Conservation (phyloP, 2,329 filamentous ascomycete genomes). For the Alternaria arbusti region DNA sequence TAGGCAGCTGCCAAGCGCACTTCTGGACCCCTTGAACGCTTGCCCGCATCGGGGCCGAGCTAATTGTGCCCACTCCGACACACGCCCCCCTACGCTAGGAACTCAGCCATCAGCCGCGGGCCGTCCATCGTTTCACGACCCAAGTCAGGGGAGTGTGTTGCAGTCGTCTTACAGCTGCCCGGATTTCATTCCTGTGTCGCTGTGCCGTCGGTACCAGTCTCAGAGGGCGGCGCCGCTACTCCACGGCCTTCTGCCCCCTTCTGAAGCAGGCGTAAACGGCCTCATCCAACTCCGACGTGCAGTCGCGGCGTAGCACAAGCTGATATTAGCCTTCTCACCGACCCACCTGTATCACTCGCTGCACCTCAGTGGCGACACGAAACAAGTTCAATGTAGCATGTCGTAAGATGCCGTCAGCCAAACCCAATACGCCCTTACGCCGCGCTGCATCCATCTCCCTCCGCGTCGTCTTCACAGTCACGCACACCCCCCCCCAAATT, state of each 20-base stretch:
- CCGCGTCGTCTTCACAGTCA: constrained; percentile 21
- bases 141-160: constrained; percentile 23
- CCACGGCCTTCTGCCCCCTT: neutral
- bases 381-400: constrained; percentile 30
- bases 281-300: constrained; percentile 16
- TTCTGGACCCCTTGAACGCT: constrained; percentile 25
- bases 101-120: constrained; percentile 28
- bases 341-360: constrained; percentile 33
- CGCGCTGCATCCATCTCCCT: constrained; percentile 18
- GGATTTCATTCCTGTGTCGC: constrained; percentile 8
- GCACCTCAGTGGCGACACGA: constrained; percentile 37
- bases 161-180: constrained; percentile 18
- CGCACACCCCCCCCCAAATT: constrained; percentile 18
- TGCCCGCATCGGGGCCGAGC: constrained; percentile 11
- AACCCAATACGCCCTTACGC: constrained; percentile 26
- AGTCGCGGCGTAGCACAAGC: constrained; percentile 15
- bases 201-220: constrained; percentile 7
- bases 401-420: constrained; percentile 39
- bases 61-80: constrained; percentile 9
- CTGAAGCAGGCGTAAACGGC: neutral
- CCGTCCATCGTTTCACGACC: constrained; percentile 35
- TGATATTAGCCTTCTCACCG: constrained; percentile 19
- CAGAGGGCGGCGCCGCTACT: neutral
- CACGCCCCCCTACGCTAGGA: constrained; percentile 22
- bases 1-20: constrained; percentile 29